Conservation (phyloP, 306 rosid genomes). For the Medicago arabica region DNA sequence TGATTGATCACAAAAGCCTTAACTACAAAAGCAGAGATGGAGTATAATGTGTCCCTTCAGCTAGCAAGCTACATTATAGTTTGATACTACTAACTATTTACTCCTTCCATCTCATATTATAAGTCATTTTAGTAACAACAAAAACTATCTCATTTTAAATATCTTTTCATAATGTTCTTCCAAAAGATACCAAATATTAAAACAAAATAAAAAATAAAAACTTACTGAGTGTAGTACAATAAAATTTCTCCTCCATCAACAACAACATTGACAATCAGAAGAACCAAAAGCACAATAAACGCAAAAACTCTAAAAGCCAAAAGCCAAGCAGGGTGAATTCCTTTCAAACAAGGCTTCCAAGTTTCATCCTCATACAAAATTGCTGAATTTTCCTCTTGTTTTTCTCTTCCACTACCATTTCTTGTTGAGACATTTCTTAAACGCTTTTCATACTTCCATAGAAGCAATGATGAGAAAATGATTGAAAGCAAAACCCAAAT, state of each 20-base stretch:
- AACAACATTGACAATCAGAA: constrained; percentile 64
- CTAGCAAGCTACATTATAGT: no score
- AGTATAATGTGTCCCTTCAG: neutral
- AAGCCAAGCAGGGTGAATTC: constrained; percentile 94
- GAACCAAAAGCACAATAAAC: constrained; percentile 75
- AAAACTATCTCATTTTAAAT: no score
- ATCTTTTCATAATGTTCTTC: neutral
- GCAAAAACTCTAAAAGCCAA: constrained; percentile 79
- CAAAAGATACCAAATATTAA: constrained; percentile 12
- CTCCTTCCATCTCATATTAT: neutral
- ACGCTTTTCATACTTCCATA: constrained; percentile 63
- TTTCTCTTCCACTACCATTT: constrained; percentile 40
- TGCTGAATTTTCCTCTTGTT: constrained; percentile 52
- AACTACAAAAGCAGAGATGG: constrained; percentile 13
- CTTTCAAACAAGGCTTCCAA: constrained; percentile 88
- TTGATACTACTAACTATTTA: no score
- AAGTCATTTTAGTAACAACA: neutral
- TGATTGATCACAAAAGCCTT: constrained; percentile 5
- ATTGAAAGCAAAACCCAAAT: constrained; percentile 60
- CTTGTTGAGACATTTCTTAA: constrained; percentile 37
- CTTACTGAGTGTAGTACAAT: constrained; percentile 91
- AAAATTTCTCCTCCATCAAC: constrained; percentile 82
- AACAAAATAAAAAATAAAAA: constrained; percentile 29
- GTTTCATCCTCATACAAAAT: constrained; percentile 87
- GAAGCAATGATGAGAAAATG: constrained; percentile 53